phyloP scores from a whole-genome alignment of 768 basidiomycete species.

The Phylloporus arenicola region DNA sequence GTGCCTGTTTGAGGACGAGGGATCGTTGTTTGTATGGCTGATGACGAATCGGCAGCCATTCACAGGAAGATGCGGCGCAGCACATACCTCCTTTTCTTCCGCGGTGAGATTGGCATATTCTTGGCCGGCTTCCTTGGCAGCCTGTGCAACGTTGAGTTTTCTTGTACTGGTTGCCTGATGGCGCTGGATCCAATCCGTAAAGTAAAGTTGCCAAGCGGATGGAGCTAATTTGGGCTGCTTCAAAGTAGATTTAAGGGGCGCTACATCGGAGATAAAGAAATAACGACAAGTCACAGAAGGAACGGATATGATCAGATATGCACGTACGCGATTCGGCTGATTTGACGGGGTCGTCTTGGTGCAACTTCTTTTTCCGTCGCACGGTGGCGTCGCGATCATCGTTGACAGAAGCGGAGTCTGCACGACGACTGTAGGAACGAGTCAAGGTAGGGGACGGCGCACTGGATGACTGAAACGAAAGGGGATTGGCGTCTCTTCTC shows the following conservation, averaged over 20 bases:
- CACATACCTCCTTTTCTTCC: conserved; percentile 78
- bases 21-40: conserved; percentile 86
- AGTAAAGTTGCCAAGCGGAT: conserved; percentile 95
- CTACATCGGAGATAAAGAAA: conserved; percentile 37
- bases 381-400: conserved; percentile 74
- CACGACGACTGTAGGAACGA: conserved; percentile 60
- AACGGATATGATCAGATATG: conserved; percentile 26
- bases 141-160: conserved; percentile 92
- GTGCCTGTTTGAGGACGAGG: conserved; percentile 75
- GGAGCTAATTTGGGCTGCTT: conserved; percentile 88
- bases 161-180: conserved; percentile 73
- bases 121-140: conserved; percentile 89
- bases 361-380: conserved; percentile 47
- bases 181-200: conserved; percentile 90
- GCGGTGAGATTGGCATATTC: conserved; percentile 75
- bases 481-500: conserved; percentile 40
- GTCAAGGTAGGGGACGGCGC: conserved; percentile 57
- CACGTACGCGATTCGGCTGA: conserved; percentile 45
- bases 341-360: conserved; percentile 34
- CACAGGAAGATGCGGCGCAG: conserved; percentile 23
- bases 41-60: conserved; percentile 17
- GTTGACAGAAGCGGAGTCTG: conserved; percentile 56
- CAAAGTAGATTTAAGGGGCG: conserved; percentile 68
- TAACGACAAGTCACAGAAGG: conserved; percentile 24
- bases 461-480: conserved; percentile 65